A percentile compares a stretch with the other conserved stretches of the same genome.
Conservation (phyloP, 495 filamentous ascomycete species). For the Podospora anserina region DNA sequence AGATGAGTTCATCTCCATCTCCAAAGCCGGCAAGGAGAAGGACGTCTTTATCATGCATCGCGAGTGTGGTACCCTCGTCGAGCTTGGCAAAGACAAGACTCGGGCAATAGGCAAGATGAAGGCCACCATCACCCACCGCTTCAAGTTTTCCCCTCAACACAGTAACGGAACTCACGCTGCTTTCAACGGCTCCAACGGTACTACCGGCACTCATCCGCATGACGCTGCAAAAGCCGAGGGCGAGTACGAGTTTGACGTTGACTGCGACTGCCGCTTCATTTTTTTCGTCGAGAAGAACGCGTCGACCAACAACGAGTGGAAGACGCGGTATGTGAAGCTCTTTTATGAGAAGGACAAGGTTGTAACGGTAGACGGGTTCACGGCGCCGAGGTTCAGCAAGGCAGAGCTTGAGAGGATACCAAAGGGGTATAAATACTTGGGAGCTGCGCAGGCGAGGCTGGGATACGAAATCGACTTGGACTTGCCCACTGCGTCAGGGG, state of each 20-base stretch:
- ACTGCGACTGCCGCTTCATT: slow-evolving; percentile 61
- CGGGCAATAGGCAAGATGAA: slow-evolving; percentile 72
- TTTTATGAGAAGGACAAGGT: slow-evolving; percentile 71
- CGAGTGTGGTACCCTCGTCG: slow-evolving; percentile 59
- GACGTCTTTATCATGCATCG: slow-evolving; percentile 69
- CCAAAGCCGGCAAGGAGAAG: slow-evolving; percentile 56
- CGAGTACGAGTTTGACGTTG: slow-evolving; percentile 54
- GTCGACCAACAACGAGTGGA: slow-evolving; percentile 44
- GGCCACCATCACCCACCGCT: slow-evolving; percentile 66
- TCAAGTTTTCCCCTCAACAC: slow-evolving; percentile 36
- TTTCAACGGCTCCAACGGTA: slow-evolving; percentile 8
- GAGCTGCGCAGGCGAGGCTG: slow-evolving; percentile 43
- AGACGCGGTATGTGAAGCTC: slow-evolving; percentile 58
- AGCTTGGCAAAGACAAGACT: slow-evolving; percentile 43
- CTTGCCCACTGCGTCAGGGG: slow-evolving; percentile 37
- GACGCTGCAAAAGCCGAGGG: slow-evolving; percentile 9
- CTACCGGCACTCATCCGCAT: background rate
- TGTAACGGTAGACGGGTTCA: slow-evolving; percentile 53
- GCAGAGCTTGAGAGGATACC: slow-evolving; percentile 50
- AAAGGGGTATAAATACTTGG: slow-evolving; percentile 57
- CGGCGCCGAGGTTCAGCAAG: slow-evolving; percentile 47
- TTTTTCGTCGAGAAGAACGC: slow-evolving; percentile 56
- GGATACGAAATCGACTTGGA: slow-evolving; percentile 42
- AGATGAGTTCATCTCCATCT: slow-evolving; percentile 57
- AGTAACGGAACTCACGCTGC: background rate